Evolutionary conservation across 179 eudicot genomes (phyloP), one percentile per base, ranked within the genome.

Genomic region (Silene vulgaris): DNA sequence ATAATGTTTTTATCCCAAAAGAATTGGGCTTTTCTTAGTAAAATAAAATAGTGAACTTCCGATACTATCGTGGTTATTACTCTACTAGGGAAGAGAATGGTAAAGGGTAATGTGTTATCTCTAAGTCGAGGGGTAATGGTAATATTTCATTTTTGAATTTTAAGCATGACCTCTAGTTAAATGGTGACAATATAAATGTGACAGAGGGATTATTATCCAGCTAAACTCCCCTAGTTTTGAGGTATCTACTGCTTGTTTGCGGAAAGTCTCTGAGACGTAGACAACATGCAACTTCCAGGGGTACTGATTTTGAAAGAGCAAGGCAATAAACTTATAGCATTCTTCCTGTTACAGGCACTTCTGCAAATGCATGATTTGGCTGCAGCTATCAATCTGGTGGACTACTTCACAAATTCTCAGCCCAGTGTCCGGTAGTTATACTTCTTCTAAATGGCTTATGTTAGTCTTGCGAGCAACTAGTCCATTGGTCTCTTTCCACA

Each of bases 341-440:
- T 21, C 13, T 57, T 68, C 32, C 43, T 59, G 29, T 29, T 71
- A 60, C 68, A 82, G 85, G 85, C 85, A 72, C 80, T 82, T 43
- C 14, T 82, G 64, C 85, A 82, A 68, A 75, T 82, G 82, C 79
- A 82, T 50, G 85, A 82, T 82, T 68, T 82, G 61, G 75, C 75
- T 59, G 50, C 85, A 60, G 85, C 85, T 48, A 67, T 79, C 21
- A 73, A 71, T 69, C 61, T 78, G 65, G 77, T 82, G 71, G 81
- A 82, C 48, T 76, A 75, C 50, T 82, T 75, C 60, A 67, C 82
- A 50, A 79, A 28, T 78, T 64, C 71, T 8, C 85, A 82, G 80
- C 82, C 85, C 0, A 82, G 76, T 75, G 79, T 82, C 59, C 45
- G 82, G 85, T 82, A 76, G 3, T 59, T 68, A 23, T 65, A 57